Evolutionary conservation across 352 stramenopile species (phyloP).

Genomic region (Globisporangium cederbergense): DNA sequence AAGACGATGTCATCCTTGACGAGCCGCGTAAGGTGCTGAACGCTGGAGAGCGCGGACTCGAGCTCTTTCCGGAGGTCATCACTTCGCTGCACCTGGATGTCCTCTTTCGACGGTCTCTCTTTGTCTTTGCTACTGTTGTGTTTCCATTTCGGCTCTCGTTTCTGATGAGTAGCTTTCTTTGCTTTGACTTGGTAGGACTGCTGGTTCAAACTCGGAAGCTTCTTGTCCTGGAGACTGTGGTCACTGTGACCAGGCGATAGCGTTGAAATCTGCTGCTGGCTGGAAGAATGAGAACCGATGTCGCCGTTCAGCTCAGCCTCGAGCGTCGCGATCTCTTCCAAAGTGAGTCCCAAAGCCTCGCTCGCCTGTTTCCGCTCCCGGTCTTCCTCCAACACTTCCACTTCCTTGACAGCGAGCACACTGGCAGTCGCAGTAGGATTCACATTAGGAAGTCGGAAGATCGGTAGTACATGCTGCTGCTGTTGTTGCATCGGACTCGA

Average conservation of each 20-base stretch:
- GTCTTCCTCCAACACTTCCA: conserved; percentile 45
- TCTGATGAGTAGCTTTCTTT: neutral
- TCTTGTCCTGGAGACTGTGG: conserved; percentile 1
- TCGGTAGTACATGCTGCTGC: conserved; percentile 41
- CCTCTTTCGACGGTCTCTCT: neutral
- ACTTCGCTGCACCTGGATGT: conserved; percentile 7
- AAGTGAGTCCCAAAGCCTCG: conserved; percentile 51
- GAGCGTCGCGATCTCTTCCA: conserved; percentile 64
- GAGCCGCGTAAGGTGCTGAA: conserved; percentile 63
- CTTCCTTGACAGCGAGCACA: conserved; percentile 34
- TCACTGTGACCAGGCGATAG: neutral
- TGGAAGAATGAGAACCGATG: neutral
- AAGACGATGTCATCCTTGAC: conserved; percentile 74
- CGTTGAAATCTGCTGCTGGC: neutral
- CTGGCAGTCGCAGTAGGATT: conserved; percentile 40
- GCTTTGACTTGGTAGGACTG: neutral
- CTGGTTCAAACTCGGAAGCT: conserved; percentile 4
- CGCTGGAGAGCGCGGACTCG: conserved; percentile 46
- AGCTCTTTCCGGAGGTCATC: conserved; percentile 51
- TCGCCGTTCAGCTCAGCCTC: conserved; percentile 47
- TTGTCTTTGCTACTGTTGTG: conserved; percentile 3
- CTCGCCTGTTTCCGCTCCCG: conserved; percentile 57
- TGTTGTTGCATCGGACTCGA: conserved; percentile 15
- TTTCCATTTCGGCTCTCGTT: neutral
- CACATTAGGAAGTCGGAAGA: conserved; percentile 67